A percentile compares a stretch with the other conserved stretches of the same genome.
Conservation (phyloP, 371 early-diverging fungal species). For the Mortierella sp. region DNA sequence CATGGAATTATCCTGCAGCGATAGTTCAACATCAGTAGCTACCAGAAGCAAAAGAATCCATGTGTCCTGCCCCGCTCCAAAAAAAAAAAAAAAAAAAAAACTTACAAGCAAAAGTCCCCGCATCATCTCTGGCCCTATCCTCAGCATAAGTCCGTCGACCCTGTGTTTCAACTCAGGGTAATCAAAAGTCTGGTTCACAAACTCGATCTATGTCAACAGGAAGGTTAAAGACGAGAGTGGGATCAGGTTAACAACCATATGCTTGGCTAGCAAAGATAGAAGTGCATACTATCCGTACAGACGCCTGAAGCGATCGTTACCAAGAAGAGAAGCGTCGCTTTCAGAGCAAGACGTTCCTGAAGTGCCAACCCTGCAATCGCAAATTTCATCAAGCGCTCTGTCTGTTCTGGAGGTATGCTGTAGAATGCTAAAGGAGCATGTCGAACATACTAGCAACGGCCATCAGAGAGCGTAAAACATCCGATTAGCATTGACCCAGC, state of each 20-base stretch:
- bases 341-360: slow-evolving; percentile 72
- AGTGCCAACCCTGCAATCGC: slow-evolving; percentile 67
- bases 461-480: too few species aligned
- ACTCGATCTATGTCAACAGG: slow-evolving; percentile 58
- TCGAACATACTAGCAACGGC: slow-evolving; percentile 56
- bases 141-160: slow-evolving; percentile 58
- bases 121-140: slow-evolving; percentile 66
- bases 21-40: too few species aligned
- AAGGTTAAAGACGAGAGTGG: slow-evolving; percentile 2
- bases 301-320: slow-evolving; percentile 39
- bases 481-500: too few species aligned
- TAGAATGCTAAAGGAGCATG: slow-evolving; percentile 69
- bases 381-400: slow-evolving; percentile 62
- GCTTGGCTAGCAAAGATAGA: neutral
- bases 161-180: slow-evolving; percentile 58
- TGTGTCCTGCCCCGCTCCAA: too few species aligned
- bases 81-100: neutral
- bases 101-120: slow-evolving; percentile 65
- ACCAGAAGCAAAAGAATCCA: neutral
- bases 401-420: slow-evolving; percentile 61
- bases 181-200: slow-evolving; percentile 62
- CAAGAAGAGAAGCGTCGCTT: slow-evolving; percentile 69
- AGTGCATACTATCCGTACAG: neutral
- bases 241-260: neutral
- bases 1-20: too few species aligned